Percentiles rank a stretch among this genome's conserved stretches.
Evolutionary conservation across 306 rosid genomes (phyloP).

Genomic region (Elaeagnus macrophylla): DNA sequence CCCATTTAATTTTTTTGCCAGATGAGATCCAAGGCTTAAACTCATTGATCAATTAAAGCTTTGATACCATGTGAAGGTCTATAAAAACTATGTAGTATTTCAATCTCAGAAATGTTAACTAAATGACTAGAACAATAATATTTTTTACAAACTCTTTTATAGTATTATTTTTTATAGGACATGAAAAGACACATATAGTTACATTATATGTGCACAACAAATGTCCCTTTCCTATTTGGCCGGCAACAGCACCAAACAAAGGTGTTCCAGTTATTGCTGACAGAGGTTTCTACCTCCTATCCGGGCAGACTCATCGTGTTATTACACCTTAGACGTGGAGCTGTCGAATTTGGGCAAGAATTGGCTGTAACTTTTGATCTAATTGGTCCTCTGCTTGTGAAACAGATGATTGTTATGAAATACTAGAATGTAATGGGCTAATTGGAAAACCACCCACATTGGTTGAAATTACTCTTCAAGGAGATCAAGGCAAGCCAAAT

Average conservation of each 20-base stretch:
- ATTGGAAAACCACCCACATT: constrained; percentile 88
- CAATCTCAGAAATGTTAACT: no score
- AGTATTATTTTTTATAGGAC: no score
- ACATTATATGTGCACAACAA: constrained; percentile 54
- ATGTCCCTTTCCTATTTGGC: constrained; percentile 85
- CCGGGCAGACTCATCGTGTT: constrained; percentile 36
- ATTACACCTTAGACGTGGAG: constrained; percentile 63
- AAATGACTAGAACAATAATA: no score
- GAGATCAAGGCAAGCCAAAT: constrained; percentile 42
- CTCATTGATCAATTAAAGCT: no score
- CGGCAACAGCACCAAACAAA: constrained; percentile 71
- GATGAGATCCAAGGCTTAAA: no score
- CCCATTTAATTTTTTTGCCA: no score
- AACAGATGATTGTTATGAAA: constrained; percentile 79
- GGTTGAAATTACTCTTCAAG: constrained; percentile 54
- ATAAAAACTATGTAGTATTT: no score
- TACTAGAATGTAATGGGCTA: constrained; percentile 68
- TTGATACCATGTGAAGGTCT: no score
- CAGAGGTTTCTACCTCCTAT: constrained; percentile 68
- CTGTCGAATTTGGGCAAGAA: constrained; percentile 93
- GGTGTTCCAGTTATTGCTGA: constrained; percentile 65
- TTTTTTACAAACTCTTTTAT: no score
- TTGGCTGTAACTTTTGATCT: constrained; percentile 53
- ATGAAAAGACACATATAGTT: constrained; percentile 34
- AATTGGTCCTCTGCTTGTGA: constrained; percentile 51